These are phyloP conservation scores for Ustilago lituana DNA, from an alignment of 1,284 basidiomycete species.

Conservation along the genomic window DNA sequence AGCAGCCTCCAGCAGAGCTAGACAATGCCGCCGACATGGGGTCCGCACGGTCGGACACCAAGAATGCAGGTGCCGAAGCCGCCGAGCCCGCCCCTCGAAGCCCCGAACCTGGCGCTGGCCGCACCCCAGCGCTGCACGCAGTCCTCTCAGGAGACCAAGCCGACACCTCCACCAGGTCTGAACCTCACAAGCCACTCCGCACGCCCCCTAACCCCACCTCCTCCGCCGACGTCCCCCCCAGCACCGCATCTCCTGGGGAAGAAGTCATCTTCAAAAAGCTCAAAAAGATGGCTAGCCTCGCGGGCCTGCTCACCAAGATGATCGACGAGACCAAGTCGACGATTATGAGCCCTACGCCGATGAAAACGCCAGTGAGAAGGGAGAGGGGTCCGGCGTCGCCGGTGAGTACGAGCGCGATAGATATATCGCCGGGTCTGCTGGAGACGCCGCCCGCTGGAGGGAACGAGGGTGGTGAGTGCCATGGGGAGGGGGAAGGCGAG, in stretches of 20 bases:
- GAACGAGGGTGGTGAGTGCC: not conserved
- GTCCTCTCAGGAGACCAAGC: conserved; percentile 9
- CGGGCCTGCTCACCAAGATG: conserved; percentile 37
- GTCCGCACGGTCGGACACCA: conserved; percentile 28
- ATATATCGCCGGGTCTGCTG: conserved; percentile 29
- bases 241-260: conserved; percentile 9
- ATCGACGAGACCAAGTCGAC: conserved; percentile 42
- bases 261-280: conserved; percentile 26
- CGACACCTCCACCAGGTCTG: not conserved
- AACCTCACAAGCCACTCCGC: not conserved
- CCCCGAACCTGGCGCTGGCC: not conserved
- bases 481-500: conserved; percentile 4
- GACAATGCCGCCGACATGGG: conserved; percentile 22
- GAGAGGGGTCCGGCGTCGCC: not conserved
- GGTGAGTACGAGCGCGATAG: conserved; percentile 6
- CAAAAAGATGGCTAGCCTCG: conserved; percentile 35
- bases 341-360: conserved; percentile 11
- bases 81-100: no score
- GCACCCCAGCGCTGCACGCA: conserved; percentile 12
- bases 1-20: not conserved
- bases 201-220: not conserved
- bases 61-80: conserved; percentile 17
- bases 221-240: not conserved
- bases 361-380: conserved; percentile 17
- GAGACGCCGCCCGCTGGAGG: conserved; percentile 7